phyloP scores from a whole-genome alignment of 805 yeast species.

The Candida fluviatilis region DNA sequence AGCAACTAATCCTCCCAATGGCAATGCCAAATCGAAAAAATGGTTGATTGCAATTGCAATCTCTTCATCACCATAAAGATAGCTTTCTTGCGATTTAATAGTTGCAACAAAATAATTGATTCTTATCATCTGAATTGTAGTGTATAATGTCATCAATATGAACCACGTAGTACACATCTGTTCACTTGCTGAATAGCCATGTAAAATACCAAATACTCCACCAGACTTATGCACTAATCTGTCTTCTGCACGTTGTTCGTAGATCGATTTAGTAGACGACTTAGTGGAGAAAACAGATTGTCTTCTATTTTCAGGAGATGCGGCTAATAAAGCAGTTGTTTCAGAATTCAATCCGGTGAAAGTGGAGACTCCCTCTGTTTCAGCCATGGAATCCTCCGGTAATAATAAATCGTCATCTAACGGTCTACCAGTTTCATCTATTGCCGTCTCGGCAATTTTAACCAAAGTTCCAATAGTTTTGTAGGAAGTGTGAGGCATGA shows the following conservation, averaged over 20 bases:
- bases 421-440: conserved; percentile 65
- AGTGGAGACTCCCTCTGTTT: conserved; percentile 22
- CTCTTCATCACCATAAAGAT: conserved; percentile 50
- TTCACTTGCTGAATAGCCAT: conserved; percentile 48
- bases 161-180: conserved; percentile 73
- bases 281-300: conserved; percentile 23
- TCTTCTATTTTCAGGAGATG: conserved; percentile 18
- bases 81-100: conserved; percentile 75
- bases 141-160: conserved; percentile 67
- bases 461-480: conserved; percentile 66
- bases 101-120: conserved; percentile 93
- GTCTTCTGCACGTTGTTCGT: conserved; percentile 63
- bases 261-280: conserved; percentile 52
- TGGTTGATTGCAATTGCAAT: conserved; percentile 59
- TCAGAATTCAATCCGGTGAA: conserved; percentile 28
- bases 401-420: conserved; percentile 42
- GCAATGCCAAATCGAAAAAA: conserved; percentile 81
- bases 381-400: conserved; percentile 20
- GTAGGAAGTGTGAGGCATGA: conserved; percentile 80
- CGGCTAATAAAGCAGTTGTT: conserved; percentile 32
- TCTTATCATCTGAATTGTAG: conserved; percentile 85
- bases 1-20: conserved; percentile 81
- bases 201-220: conserved; percentile 76
- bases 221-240: conserved; percentile 51
- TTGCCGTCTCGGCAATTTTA: conserved; percentile 66